These are phyloP conservation scores for Eutrema japonicum DNA, from an alignment of 345 rosid genomes.

Conservation along the genomic window DNA sequence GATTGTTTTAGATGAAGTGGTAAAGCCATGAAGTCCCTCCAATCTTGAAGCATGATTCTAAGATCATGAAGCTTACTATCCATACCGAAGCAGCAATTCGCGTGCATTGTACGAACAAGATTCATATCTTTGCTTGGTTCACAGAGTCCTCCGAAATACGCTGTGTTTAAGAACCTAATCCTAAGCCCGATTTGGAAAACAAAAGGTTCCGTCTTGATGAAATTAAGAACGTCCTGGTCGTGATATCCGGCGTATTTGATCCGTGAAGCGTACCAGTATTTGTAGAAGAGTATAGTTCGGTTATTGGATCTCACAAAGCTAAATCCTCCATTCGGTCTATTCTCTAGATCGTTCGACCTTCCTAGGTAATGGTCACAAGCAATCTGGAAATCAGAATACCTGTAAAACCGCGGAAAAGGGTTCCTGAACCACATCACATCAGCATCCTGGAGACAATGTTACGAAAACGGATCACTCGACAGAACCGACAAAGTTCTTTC, in stretches of 20 bases:
- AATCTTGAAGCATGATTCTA: slow-evolving; percentile 76
- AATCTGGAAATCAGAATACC: slow-evolving; percentile 75
- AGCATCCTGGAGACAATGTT: slow-evolving; percentile 63
- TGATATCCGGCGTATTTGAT: slow-evolving; percentile 61
- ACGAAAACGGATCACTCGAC: slow-evolving; percentile 8
- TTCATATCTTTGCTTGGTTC: slow-evolving; percentile 82
- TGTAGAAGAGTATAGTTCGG: slow-evolving; percentile 75
- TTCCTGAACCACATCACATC: slow-evolving; percentile 95
- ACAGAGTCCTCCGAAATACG: slow-evolving; percentile 83
- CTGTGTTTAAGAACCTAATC: slow-evolving; percentile 76
- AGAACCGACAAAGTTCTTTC: not conserved
- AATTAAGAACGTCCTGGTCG: slow-evolving; percentile 81
- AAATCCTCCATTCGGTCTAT: slow-evolving; percentile 81
- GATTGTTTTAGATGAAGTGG: slow-evolving; percentile 57
- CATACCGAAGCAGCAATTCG: slow-evolving; percentile 84
- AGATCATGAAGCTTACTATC: slow-evolving; percentile 80
- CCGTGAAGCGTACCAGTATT: slow-evolving; percentile 75
- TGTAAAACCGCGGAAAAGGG: slow-evolving; percentile 71
- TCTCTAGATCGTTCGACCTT: slow-evolving; percentile 50
- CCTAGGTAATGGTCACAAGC: slow-evolving; percentile 82
- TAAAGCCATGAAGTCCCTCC: slow-evolving; percentile 64
- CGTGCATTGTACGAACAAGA: slow-evolving; percentile 83
- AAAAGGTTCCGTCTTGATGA: slow-evolving; percentile 60
- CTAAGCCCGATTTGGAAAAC: slow-evolving; percentile 54
- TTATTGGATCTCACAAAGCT: slow-evolving; percentile 68